phyloP scores from a whole-genome alignment of 495 filamentous ascomycete species.

The Thozetella sp. region DNA sequence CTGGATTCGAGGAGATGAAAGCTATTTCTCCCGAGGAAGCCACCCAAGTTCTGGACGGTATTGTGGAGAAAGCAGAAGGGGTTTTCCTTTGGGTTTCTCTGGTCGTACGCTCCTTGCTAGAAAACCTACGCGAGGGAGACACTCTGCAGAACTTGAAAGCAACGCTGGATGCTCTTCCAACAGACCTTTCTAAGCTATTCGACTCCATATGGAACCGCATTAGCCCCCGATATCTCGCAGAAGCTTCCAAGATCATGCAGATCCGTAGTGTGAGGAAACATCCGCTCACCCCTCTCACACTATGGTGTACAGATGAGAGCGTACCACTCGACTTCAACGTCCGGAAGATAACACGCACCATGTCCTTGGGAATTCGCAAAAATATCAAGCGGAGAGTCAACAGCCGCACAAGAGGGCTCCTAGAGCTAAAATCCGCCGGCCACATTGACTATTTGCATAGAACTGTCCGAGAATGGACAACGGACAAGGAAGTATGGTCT shows the following conservation, averaged over 20 bases:
- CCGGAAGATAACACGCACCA: background rate
- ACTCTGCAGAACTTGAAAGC: conserved; percentile 11
- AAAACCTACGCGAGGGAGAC: conserved; percentile 15
- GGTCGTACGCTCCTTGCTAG: conserved; percentile 18
- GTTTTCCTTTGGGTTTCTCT: conserved; percentile 28
- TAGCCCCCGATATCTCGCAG: background rate
- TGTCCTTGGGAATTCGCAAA: no score
- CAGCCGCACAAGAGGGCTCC: background rate
- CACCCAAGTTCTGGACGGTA: background rate
- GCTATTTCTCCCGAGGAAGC: background rate
- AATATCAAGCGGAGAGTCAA: background rate
- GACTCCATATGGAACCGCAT: background rate
- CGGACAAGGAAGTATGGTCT: background rate
- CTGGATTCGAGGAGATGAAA: conserved; percentile 2
- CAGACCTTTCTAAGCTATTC: conserved; percentile 14
- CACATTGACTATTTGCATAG: background rate
- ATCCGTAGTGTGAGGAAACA: background rate
- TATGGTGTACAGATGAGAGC: background rate
- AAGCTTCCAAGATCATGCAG: background rate
- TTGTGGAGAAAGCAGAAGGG: conserved; percentile 12
- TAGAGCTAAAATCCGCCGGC: background rate
- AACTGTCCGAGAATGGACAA: background rate
- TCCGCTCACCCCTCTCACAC: background rate
- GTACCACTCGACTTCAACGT: background rate
- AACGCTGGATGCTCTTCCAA: conserved; percentile 11